Base-by-base conservation (phyloP, 768 basidiomycete species). In the Panus rudis region DNA sequence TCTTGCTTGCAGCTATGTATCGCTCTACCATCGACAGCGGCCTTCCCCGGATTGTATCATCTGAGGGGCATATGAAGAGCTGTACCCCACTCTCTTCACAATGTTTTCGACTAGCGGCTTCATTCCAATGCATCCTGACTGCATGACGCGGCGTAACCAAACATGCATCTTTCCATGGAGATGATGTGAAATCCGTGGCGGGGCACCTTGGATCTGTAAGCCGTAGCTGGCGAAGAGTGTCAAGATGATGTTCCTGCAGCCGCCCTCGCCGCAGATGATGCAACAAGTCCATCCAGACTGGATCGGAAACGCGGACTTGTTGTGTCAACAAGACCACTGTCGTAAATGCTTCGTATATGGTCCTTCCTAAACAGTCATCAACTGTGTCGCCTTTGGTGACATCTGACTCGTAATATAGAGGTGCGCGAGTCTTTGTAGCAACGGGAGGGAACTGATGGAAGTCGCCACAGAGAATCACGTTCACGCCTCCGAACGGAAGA, bases 361-460 rank as follows among this genome's bases (percentile, higher is more conserved):
- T 12, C 10, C 45, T 14, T 2, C 52, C 52, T 3, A 41, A 30
- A 12, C 34, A 16, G 1, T 24, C 16, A 3, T 42, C 32, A n/a
- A 17, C 7, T 2, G 5, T 25, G 25, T 20, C 46, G 10, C 14
- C 3, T n/a, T 37, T 48, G 0, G 22, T 14, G 3, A 54, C 45
- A 6, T n/a, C n/a, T n/a, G n/a, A n/a, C n/a, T n/a, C n/a, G n/a
- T 47, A 30, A 38, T 48, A 64, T 6, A 66, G 53, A 8, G 61
- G 43, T 14, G 57, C 60, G 5, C 20, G 17, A 2, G 48, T 40
- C 4, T 41, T 53, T 0, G 4, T 13, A 10, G 45, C 48, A 11
- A 73, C 69, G 0, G 68, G 70, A 3, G 69, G 71, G 47, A 73
- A 72, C 51, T 71, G 72, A 42, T 73, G 69, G 12, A 71, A 61